Evolutionary conservation across 192 early-diverging fungal species (phyloP).

Genomic region (Coemansia sp.): DNA sequence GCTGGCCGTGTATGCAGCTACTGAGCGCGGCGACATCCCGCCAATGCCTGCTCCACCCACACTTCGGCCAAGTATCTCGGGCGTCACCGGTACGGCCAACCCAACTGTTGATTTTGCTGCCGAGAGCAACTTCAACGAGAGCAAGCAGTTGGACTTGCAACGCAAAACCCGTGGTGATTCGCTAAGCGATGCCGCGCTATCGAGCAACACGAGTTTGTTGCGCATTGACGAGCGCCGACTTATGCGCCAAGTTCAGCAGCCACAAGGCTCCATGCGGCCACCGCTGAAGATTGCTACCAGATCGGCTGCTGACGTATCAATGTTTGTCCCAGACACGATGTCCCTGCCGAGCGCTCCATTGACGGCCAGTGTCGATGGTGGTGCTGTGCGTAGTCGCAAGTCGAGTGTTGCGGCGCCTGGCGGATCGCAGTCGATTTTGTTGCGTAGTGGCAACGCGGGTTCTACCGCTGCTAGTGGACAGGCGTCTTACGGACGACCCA

Average conservation of each 20-base stretch:
- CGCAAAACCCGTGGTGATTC: constrained; percentile 27
- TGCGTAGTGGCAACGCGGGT: not conserved
- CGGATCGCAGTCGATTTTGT: constrained; percentile 9
- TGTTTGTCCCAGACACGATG: constrained; percentile 38
- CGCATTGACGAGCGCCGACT: constrained; percentile 35
- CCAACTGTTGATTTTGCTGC: not conserved
- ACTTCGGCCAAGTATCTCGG: constrained; percentile 41
- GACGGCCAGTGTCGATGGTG: constrained; percentile 30
- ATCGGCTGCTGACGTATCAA: constrained; percentile 33
- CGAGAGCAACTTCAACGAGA: not conserved
- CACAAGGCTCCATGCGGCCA: constrained; percentile 27
- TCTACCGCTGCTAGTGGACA: constrained; percentile 8
- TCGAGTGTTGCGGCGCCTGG: constrained; percentile 38
- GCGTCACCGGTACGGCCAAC: not conserved
- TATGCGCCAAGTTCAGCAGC: constrained; percentile 28
- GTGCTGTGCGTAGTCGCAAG: constrained; percentile 40
- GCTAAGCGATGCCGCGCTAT: constrained; percentile 23
- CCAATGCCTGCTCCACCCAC: constrained; percentile 54
- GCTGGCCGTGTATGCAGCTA: constrained; percentile 44
- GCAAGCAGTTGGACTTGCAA: not conserved
- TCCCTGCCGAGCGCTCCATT: constrained; percentile 28
- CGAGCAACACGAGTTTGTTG: constrained; percentile 11
- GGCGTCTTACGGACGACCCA: constrained; percentile 35
- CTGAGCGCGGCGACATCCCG: constrained; percentile 51
- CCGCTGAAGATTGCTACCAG: constrained; percentile 45